A percentile compares a stretch with the other conserved stretches of the same genome.
Conservation (phyloP, 495 filamentous ascomycete genomes). For the Aspergillus wentii region DNA sequence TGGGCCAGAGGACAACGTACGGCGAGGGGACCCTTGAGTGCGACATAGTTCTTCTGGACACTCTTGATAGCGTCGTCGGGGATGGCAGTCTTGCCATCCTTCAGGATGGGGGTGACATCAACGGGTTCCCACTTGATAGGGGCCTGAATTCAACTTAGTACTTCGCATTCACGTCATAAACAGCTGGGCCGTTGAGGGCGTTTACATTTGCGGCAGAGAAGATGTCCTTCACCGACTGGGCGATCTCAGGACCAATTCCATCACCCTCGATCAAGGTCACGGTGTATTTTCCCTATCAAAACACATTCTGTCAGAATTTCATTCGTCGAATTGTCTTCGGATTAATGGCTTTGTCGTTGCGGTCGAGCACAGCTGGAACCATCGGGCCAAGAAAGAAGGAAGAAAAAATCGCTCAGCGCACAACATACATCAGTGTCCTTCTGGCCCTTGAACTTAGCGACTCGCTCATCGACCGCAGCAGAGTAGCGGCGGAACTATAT, state of each 20-base stretch:
- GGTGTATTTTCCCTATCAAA: slow-evolving; percentile 77
- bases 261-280: slow-evolving; percentile 98
- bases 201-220: slow-evolving; percentile 88
- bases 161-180: slow-evolving; percentile 7
- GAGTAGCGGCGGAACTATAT: slow-evolving; percentile 46
- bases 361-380: slow-evolving; percentile 9
- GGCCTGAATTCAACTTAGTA: slow-evolving; percentile 55
- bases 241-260: slow-evolving; percentile 96
- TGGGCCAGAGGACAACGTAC: slow-evolving; percentile 52
- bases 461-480: slow-evolving; percentile 57
- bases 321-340: slow-evolving; percentile 10
- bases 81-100: slow-evolving; percentile 90
- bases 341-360: not conserved
- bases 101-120: slow-evolving; percentile 87
- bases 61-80: slow-evolving; percentile 86
- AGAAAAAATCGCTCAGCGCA: slow-evolving; percentile 12
- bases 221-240: slow-evolving; percentile 96
- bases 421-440: slow-evolving; percentile 78
- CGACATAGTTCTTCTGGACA: slow-evolving; percentile 88
- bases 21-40: slow-evolving; percentile 94
- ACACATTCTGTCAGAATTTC: slow-evolving; percentile 3
- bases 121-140: slow-evolving; percentile 96
- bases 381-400: slow-evolving; percentile 14
- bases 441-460: slow-evolving; percentile 87
- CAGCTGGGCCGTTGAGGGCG: slow-evolving; percentile 5